Conservation (phyloP, 2,329 filamentous ascomycete genomes). For the Metarhizium sp. region DNA sequence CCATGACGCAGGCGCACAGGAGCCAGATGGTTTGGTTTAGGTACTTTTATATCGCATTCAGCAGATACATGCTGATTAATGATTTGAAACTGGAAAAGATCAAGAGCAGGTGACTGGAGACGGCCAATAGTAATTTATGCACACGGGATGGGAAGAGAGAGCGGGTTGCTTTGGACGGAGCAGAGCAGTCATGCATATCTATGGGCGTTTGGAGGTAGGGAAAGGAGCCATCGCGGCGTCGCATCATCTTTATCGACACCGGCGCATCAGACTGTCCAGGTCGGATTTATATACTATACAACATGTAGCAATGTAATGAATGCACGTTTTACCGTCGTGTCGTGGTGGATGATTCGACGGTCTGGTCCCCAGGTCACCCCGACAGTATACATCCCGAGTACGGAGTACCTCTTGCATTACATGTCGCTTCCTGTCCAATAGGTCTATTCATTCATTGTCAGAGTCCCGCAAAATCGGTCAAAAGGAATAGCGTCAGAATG, state of each 20-base stretch:
- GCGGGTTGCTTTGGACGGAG: not conserved
- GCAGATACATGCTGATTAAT: slow-evolving; percentile 93
- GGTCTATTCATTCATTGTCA: no score
- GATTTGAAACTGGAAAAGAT: slow-evolving; percentile 55
- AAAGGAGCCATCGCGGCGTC: slow-evolving; percentile 17
- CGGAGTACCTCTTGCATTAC: no score
- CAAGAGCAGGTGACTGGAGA: slow-evolving; percentile 8
- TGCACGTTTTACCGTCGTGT: not conserved
- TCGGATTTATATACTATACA: not conserved
- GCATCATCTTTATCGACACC: not conserved
- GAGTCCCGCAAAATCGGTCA: no score
- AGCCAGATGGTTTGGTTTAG: slow-evolving; percentile 99
- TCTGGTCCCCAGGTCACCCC: not conserved
- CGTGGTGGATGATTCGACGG: not conserved
- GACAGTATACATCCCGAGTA: no score
- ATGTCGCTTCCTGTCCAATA: no score
- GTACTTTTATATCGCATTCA: slow-evolving; percentile 87
- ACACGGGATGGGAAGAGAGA: not conserved
- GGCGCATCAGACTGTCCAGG: not conserved
- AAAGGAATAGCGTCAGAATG: no score
- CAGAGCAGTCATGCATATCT: not conserved
- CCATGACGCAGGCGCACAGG: slow-evolving; percentile 83
- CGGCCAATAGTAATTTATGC: not conserved
- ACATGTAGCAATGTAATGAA: not conserved
- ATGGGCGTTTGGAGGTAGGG: slow-evolving; percentile 1